Conservation (phyloP, 441 rosid species). For the Jatropha podagrica region DNA sequence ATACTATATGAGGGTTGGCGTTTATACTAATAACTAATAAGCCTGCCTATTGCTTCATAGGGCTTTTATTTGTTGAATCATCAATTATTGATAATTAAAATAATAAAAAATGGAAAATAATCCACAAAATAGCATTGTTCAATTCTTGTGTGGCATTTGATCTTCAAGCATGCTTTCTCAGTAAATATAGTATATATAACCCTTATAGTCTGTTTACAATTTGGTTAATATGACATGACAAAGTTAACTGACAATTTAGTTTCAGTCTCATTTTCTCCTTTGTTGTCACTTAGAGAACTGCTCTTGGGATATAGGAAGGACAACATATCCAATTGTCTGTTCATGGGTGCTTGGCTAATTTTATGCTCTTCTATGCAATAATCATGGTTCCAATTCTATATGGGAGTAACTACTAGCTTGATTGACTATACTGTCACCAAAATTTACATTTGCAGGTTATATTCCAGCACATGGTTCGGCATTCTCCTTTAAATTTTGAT, state of each 20-base stretch:
- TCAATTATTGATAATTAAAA: background rate
- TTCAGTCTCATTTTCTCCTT: background rate
- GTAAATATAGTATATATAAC: too few species aligned
- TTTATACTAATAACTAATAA: background rate
- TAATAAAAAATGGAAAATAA: background rate
- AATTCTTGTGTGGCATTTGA: background rate
- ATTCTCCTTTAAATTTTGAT: conserved; percentile 70
- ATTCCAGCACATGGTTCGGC: conserved; percentile 75
- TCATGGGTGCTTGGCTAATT: background rate
- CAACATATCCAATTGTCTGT: background rate
- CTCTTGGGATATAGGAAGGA: background rate
- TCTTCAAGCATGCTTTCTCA: conserved; percentile 2
- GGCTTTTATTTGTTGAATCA: too few species aligned
- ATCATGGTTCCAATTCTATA: background rate
- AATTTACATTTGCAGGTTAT: conserved; percentile 53
- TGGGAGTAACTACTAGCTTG: conserved; percentile 1
- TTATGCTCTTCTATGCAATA: background rate
- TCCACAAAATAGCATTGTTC: background rate
- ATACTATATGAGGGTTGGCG: background rate
- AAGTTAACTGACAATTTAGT: background rate
- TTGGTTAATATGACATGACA: background rate
- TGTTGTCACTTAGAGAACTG: background rate
- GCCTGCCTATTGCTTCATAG: background rate
- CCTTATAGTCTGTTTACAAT: background rate
- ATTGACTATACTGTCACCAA: conserved; percentile 10